Base-by-base conservation (phyloP, 2,329 filamentous ascomycete genomes). In the Aureobasidium sp. region DNA sequence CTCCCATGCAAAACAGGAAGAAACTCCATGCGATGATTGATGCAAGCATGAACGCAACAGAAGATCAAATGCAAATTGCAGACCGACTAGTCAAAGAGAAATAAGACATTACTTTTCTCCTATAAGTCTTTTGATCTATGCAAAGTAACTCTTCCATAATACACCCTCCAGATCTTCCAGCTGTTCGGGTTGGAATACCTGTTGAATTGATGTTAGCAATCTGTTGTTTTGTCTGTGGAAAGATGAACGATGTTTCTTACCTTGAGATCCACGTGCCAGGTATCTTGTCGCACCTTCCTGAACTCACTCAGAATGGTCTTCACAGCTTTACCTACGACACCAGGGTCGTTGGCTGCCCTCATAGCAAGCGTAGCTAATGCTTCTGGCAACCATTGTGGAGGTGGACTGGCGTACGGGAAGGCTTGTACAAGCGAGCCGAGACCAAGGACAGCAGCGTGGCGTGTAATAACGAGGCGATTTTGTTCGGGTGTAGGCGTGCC, bases 111-210 rank as follows among this genome's bases (percentile, higher is more conserved):
- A 10, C n/a, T 5, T 15, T 27, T 7, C 20, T 23, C 23, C 34
- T 23, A 27, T 15, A 39, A 37, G 17, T 20, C 15, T 10, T 13
- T 39, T 27, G 5, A 0, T 58, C 34, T 51, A 96, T 44, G 92
- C 95, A 79, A 99, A 99, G 74, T 99, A 99, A 75, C 93, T 97
- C 87, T 99, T 99, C 94, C 94, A 99, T 58, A 99, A 79, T 52
- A 99, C 95, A 58, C 94, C 94, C 70, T 97, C 92, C 63, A 99
- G 76, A 72, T 97, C 93, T 74, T 97, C 94, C 12, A 99, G 80
- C 71, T 99, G 93, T 69, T 97, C 94, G 34, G 88, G 79, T 29
- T 91, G 91, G 72, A 99, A 99, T 64, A 83, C 85, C 85, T 89
- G 66, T 64, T 56, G 12, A 29, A 36, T 47, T 3, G 57, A 57